phyloP scores from a whole-genome alignment of 2,329 filamentous ascomycete species.

The Cryphonectria parasitica region DNA sequence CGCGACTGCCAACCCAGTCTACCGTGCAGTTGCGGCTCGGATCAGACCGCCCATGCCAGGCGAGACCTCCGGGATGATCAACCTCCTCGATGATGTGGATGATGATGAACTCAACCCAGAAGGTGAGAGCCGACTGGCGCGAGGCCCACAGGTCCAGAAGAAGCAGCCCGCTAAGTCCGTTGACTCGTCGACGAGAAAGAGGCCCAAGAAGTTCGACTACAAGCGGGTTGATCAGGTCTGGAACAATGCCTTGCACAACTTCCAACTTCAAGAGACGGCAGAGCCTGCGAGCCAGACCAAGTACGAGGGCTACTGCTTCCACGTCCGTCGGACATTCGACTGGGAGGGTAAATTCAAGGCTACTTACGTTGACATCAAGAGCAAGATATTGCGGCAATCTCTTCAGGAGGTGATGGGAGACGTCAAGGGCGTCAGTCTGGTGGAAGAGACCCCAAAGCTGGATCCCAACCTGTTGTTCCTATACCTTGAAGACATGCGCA shows the following conservation, averaged over 20 bases:
- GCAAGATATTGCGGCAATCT: constrained; percentile 73
- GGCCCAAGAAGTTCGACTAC: constrained; percentile 43
- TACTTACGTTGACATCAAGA: constrained; percentile 84
- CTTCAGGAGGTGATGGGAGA: constrained; percentile 74
- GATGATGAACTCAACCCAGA: neutral
- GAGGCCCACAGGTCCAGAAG: neutral
- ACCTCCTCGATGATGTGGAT: neutral
- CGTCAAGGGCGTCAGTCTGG: constrained; percentile 77
- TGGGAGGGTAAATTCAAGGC: constrained; percentile 78
- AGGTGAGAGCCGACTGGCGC: neutral
- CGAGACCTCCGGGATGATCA: constrained; percentile 1
- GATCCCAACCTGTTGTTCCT: constrained; percentile 74
- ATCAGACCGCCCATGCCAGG: neutral
- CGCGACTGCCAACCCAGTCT: neutral
- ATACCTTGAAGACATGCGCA: constrained; percentile 77
- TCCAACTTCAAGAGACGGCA: constrained; percentile 58
- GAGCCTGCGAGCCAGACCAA: constrained; percentile 51
- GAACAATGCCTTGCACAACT: constrained; percentile 54
- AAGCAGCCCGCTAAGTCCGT: neutral
- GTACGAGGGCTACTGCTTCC: constrained; percentile 82
- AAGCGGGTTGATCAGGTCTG: constrained; percentile 60
- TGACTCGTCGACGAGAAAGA: constrained; percentile 14
- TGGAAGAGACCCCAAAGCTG: constrained; percentile 76
- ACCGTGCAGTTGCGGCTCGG: neutral
- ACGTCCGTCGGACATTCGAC: constrained; percentile 80